Evolutionary conservation across 352 stramenopile genomes (phyloP).

Genomic region (Bremia lactucae): DNA sequence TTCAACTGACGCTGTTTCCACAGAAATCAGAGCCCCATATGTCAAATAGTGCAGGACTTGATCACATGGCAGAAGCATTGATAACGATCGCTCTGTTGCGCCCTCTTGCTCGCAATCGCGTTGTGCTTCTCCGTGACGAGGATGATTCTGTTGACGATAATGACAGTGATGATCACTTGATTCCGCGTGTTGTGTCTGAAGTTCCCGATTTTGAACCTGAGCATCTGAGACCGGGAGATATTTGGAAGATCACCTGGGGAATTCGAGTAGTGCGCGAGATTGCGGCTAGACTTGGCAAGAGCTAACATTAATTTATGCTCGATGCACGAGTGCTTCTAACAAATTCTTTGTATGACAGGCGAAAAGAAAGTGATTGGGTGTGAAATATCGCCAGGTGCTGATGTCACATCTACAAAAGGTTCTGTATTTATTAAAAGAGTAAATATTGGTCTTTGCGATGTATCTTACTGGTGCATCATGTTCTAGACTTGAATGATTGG

Average conservation of each 20-base stretch:
- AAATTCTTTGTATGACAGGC: slow-evolving; percentile 9
- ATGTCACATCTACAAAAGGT: slow-evolving; percentile 25
- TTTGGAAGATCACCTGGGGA: slow-evolving; percentile 55
- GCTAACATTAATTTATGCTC: too few relatives aligned
- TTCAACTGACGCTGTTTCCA: slow-evolving; percentile 86
- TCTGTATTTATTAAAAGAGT: not conserved
- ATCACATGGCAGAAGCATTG: slow-evolving; percentile 46
- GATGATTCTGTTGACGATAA: slow-evolving; percentile 26
- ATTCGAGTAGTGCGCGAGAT: slow-evolving; percentile 52
- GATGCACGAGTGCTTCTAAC: not conserved
- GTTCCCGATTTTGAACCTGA: slow-evolving; percentile 35
- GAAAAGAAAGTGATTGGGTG: slow-evolving; percentile 28
- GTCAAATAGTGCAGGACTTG: slow-evolving; percentile 30
- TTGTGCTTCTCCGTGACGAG: slow-evolving; percentile 24
- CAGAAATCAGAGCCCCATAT: slow-evolving; percentile 71
- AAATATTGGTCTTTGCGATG: too few relatives aligned
- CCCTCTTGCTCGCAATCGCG: slow-evolving; percentile 34
- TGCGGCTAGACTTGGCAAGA: slow-evolving; percentile 30
- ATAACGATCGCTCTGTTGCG: slow-evolving; percentile 77
- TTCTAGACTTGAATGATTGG: slow-evolving; percentile 49
- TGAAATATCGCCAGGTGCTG: slow-evolving; percentile 32
- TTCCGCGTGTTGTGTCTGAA: slow-evolving; percentile 37
- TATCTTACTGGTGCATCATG: not conserved
- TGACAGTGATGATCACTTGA: slow-evolving; percentile 29
- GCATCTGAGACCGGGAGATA: slow-evolving; percentile 38